Conservation (phyloP, 1,284 basidiomycete genomes). For the Omphalotus olearius region DNA sequence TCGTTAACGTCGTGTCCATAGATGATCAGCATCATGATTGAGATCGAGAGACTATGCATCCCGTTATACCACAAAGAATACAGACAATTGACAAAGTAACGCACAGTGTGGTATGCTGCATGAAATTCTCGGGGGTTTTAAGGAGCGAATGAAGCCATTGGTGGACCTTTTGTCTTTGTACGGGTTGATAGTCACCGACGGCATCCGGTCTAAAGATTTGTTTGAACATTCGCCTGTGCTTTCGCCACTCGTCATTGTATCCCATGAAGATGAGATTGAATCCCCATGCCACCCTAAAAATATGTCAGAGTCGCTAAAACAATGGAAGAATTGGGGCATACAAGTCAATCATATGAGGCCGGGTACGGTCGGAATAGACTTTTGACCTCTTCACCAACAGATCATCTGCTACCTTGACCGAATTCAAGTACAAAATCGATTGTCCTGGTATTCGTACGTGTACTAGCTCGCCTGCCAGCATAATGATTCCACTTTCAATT, state of each 20-base stretch:
- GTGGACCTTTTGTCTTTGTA: conserved; percentile 3
- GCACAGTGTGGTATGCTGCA: conserved; percentile 1
- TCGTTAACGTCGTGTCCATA: neutral
- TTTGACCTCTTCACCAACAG: conserved; percentile 5
- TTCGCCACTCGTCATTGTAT: conserved; percentile 6
- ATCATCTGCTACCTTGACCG: neutral
- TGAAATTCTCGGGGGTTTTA: neutral
- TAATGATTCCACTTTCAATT: neutral
- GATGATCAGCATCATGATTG: neutral
- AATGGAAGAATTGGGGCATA: neutral
- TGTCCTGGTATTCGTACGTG: neutral
- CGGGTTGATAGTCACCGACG: neutral
- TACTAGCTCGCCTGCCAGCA: neutral
- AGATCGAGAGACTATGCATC: neutral
- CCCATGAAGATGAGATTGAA: conserved; percentile 4
- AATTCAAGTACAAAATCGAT: conserved; percentile 2
- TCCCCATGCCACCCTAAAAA: neutral
- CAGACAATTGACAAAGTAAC: neutral
- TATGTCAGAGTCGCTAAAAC: neutral
- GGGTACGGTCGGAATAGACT: conserved; percentile 3
- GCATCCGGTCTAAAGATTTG: conserved; percentile 7
- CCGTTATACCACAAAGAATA: neutral
- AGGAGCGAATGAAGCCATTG: neutral
- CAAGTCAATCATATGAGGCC: neutral
- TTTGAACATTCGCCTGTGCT: neutral